These are phyloP conservation scores for Colletotrichum endophyticum DNA, from an alignment of 2,329 filamentous ascomycete species.

Conservation along the genomic window DNA sequence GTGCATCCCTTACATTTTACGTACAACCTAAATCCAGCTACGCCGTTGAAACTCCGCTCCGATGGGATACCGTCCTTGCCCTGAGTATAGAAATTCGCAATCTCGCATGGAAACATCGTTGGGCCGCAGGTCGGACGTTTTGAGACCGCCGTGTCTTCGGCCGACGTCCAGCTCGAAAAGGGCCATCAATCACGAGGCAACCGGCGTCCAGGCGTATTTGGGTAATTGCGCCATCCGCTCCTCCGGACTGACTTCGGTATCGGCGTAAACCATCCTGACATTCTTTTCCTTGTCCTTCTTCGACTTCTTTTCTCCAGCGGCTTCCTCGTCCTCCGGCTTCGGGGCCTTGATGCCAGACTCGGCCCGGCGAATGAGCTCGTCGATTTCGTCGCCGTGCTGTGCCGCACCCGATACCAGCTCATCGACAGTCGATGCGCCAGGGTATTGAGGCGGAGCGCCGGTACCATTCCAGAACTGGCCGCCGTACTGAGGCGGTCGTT, in stretches of 20 bases:
- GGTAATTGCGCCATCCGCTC: conserved; percentile 84
- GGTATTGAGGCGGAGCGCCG: conserved; percentile 36
- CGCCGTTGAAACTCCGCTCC: conserved; percentile 18
- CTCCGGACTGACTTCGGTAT: conserved; percentile 81
- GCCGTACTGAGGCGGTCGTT: conserved; percentile 47
- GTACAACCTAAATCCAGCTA: conserved; percentile 15
- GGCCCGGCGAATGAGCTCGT: conserved; percentile 68
- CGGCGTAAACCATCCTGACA: conserved; percentile 79
- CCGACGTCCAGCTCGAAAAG: not conserved
- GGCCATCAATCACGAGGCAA: not conserved
- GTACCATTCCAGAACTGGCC: conserved; percentile 31
- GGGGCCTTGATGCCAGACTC: conserved; percentile 63
- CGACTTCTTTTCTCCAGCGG: conserved; percentile 63
- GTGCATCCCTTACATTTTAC: conserved; percentile 19
- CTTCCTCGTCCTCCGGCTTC: conserved; percentile 37
- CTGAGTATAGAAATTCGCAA: not conserved
- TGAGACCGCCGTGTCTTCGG: not conserved
- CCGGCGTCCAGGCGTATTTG: conserved; percentile 72
- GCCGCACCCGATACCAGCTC: conserved; percentile 46
- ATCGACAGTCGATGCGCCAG: conserved; percentile 27
- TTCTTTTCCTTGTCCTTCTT: conserved; percentile 75
- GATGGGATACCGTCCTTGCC: conserved; percentile 2
- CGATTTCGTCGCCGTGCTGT: conserved; percentile 63
- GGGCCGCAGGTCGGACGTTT: not conserved
- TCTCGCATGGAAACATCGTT: not conserved